Evolutionary conservation across 257 asterid species (phyloP), one percentile per base, ranked within the genome.

Genomic region (Nicotiana attenuata): DNA sequence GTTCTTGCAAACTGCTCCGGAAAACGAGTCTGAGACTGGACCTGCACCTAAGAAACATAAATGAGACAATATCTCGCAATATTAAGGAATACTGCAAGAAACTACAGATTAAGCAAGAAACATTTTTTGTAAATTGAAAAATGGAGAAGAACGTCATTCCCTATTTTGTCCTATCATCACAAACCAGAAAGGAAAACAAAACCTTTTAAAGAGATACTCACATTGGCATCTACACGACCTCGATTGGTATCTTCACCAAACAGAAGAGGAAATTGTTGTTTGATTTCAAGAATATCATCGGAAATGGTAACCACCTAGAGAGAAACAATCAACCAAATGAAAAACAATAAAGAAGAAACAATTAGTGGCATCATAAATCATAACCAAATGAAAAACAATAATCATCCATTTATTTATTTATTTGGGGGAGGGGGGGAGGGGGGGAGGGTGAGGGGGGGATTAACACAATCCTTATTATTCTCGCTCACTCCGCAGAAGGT

Each of bases 271-370:
- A 33, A 33, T 33, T 33, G 6, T 33, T 33, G 35, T 33, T 33
- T 33, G 6, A 4, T 33, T 85, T 87, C 88, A 19, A 91, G 84
- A 76, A 95, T 90, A n/a, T 87, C 90, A 78, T 92, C 93, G 13
- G 97, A 79, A 80, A 91, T 84, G 64, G 10, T 57, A 22, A 82
- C 91, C 82, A 87, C 97, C 97, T 95, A 80, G 19, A 84, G 56
- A 35, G 80, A 75, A 28, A 24, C 13, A 82, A 83, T 29, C 56
- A 83, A 61, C 24, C 80, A 24, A 26, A 31, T 45, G 41, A 3
- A 45, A 19, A 81, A n/a, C 65, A 31, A 52, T 24, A n/a, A 85
- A 60, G 77, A 59, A 9, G 28, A 22, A 15, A 71, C 56, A 52
- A 20, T 53, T 17, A n/a, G 29, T 24, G 68, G 29, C 29, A 63